Percentiles rank a stretch among this genome's conserved stretches.
phyloP scores from a whole-genome alignment of 345 rosid species.

The Citrus trifoliata region DNA sequence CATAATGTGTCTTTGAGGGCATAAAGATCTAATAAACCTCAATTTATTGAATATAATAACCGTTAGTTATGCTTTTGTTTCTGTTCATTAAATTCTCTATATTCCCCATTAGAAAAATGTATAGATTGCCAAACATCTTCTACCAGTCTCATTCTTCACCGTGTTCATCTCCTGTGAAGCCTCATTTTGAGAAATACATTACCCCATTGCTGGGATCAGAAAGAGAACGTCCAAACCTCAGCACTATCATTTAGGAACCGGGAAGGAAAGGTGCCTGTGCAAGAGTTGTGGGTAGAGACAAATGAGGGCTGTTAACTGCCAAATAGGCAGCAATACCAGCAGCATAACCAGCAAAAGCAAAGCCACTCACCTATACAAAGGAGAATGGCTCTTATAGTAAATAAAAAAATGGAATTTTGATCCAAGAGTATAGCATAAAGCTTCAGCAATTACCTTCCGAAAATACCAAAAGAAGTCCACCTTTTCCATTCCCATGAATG shows the following conservation, averaged over 20 bases:
- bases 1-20: too few relatives aligned
- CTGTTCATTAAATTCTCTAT: neutral
- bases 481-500: constrained; percentile 98
- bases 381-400: neutral
- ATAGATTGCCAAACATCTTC: neutral
- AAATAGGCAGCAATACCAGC: constrained; percentile 69
- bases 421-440: neutral
- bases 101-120: neutral
- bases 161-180: neutral
- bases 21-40: neutral
- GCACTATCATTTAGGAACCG: constrained; percentile 35
- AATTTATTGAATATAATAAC: neutral
- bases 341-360: constrained; percentile 90
- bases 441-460: constrained; percentile 53
- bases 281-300: constrained; percentile 50
- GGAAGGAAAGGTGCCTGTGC: constrained; percentile 59
- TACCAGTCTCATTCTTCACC: neutral
- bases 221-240: neutral
- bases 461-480: constrained; percentile 96
- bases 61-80: neutral
- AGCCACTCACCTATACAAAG: constrained; percentile 76
- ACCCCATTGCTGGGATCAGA: neutral
- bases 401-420: neutral
- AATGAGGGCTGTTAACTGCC: constrained; percentile 37
- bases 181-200: neutral